Evolutionary conservation across 768 basidiomycete species (phyloP).

Genomic region (Kwoniella europaea): DNA sequence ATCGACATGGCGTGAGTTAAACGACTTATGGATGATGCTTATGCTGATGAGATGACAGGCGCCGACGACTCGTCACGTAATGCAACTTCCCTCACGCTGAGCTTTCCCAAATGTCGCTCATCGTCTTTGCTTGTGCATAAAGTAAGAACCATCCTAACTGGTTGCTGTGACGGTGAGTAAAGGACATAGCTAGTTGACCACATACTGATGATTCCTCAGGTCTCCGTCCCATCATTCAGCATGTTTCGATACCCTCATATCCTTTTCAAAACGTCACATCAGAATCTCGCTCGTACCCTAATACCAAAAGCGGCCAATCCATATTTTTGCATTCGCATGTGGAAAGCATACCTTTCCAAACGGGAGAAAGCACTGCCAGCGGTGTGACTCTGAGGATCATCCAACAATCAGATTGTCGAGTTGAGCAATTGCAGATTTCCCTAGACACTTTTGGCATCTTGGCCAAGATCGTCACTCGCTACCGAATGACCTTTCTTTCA

Average conservation of each 20-base stretch:
- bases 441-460: slow-evolving; percentile 75
- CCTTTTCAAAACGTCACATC: slow-evolving; percentile 59
- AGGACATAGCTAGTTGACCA: not conserved
- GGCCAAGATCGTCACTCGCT: slow-evolving; percentile 74
- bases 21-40: not conserved
- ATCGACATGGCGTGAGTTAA: slow-evolving; percentile 15
- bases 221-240: slow-evolving; percentile 27
- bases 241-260: slow-evolving; percentile 4
- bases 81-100: not conserved
- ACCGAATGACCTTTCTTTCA: slow-evolving; percentile 70
- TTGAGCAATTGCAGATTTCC: slow-evolving; percentile 62
- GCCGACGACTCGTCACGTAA: not conserved
- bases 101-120: not conserved
- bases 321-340: slow-evolving; percentile 46
- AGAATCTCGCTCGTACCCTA: slow-evolving; percentile 67
- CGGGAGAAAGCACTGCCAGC: slow-evolving; percentile 17
- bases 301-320: slow-evolving; percentile 27
- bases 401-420: slow-evolving; percentile 61
- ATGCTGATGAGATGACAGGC: not conserved
- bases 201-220: slow-evolving; percentile 12
- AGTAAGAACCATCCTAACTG: not conserved
- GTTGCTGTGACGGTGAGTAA: slow-evolving; percentile 21
- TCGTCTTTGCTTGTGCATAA: slow-evolving; percentile 27
- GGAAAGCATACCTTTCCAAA: slow-evolving; percentile 48
- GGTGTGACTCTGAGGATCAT: slow-evolving; percentile 37